Base-by-base conservation (phyloP, 1,284 basidiomycete genomes). In the Boletellus sp. region DNA sequence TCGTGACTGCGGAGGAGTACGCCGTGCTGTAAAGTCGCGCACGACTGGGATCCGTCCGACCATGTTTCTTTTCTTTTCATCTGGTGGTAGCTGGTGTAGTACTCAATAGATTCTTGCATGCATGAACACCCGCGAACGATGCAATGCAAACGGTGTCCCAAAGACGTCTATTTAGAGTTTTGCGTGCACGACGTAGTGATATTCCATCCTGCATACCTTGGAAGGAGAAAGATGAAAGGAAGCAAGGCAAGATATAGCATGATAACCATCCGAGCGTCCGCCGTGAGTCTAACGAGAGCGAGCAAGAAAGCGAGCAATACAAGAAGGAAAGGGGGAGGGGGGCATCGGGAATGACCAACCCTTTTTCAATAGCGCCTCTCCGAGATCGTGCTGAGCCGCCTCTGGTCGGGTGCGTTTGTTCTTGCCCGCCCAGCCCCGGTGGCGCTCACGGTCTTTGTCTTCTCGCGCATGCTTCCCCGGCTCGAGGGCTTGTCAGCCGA, bases 1-100 rank as follows among this genome's bases (percentile, higher is more conserved):
- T 86, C 39, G 74, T 93, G 43, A 77, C 72, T 35, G 77, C 85
- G 28, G 91, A 94, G 55, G 82, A 85, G 63, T 95, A 87, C 66
- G 65, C 78, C 46, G 80, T 86, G 47, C 73, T 84, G 52, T 72
- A 24, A 36, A 4, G 13, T 32, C 11, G 30, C 12, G 30, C 30
- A 26, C 8, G 12, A 13, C 12, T 13, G 11, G 28, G 28, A 30
- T 30, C 3, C 12, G 11, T 30, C 5, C 28, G 28, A 12, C 28
- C 11, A 11, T 13, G 12, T 30, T 11, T 13, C 28, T 26, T 30
- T 12, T 32, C 30, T 15, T 5, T 32, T 32, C 30, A 13, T 13
- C 30, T 32, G 30, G 12, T 8, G 3, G 13, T 32, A 13, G 30
- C 13, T 2, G 30, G 12, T 13, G 30, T 32, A 32, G 30, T 32